Base-by-base conservation (phyloP, 768 basidiomycete species). In the Xerocomellus dryophilus region DNA sequence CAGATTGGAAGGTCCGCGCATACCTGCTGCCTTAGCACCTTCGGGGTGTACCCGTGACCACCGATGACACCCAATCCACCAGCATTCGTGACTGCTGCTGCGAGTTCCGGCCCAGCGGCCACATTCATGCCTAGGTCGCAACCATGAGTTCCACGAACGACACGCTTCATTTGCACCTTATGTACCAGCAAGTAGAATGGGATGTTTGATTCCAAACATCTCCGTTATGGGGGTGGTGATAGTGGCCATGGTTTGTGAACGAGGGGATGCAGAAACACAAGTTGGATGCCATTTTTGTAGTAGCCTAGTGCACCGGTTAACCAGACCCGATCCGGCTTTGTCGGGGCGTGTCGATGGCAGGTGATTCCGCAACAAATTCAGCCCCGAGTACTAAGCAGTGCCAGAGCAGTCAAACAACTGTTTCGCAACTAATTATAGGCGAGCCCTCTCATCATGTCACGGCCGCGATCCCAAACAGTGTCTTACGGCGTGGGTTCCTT, bases 61-160 rank as follows among this genome's bases (percentile, higher is more conserved):
- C 94, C 94, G 56, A 98, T 92, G 47, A 96, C 92, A 58, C 94
- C 94, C 40, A 97, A 62, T 47, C 94, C 94, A 44, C 94, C 93
- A 25, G 93, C 94, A 64, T 96, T 97, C 41, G 91, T 92, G 53
- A 96, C 93, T 36, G 91, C 93, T 38, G 93, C 94, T 17, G 93
- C 93, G 23, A 95, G 82, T 69, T 94, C 92, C 17, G 93, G 81
- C 21, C 84, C 84, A 7, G 82, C 81, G 18, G 84, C 82, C 15
- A 84, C 82, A 58, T 84, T 84, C 82, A 83, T 84, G 29, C 84
- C 80, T 80, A 38, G 38, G 41, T 14, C n/a, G 7, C 36, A 35
- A 25, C 9, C 11, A n/a, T 61, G n/a, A 61, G 51, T 12, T 23
- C 46, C 18, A 25, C 73, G 12, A 74, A 71, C 76, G 73, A 76